Evolutionary conservation across 1,284 basidiomycete species (phyloP).

Genomic region (Peniophora sp.): DNA sequence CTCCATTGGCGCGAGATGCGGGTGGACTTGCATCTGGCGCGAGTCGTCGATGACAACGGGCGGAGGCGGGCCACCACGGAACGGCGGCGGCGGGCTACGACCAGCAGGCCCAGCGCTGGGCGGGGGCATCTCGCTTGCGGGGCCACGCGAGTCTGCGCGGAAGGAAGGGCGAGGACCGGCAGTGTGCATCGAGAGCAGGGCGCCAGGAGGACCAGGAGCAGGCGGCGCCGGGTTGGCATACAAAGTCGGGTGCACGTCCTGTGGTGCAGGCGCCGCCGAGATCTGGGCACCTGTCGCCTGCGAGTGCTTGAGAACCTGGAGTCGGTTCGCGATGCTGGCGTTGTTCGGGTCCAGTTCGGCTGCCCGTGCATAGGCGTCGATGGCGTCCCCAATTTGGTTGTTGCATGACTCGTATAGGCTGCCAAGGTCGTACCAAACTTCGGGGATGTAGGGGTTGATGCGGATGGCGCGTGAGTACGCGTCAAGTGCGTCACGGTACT

Average conservation of each 20-base stretch:
- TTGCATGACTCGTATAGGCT: conserved; percentile 98
- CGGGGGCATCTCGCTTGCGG: conserved; percentile 51
- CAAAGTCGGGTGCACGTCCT: conserved; percentile 92
- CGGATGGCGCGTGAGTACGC: conserved; percentile 98
- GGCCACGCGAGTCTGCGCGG: conserved; percentile 57
- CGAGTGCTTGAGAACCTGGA: conserved; percentile 73
- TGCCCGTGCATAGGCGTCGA: conserved; percentile 94
- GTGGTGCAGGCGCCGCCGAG: conserved; percentile 80
- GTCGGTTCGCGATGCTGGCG: conserved; percentile 67
- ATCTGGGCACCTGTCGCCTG: conserved; percentile 75
- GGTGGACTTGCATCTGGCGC: conserved; percentile 55
- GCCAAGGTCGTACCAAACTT: conserved; percentile 99
- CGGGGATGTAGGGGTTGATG: conserved; percentile 98
- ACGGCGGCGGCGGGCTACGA: conserved; percentile 56
- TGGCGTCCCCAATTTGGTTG: conserved; percentile 97
- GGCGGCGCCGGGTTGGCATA: conserved; percentile 74
- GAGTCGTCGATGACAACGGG: conserved; percentile 68
- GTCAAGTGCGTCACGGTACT: conserved; percentile 96
- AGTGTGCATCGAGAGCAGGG: conserved; percentile 52
- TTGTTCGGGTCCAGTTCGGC: conserved; percentile 85
- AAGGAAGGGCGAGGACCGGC: conserved; percentile 46
- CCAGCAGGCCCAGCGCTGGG: conserved; percentile 40
- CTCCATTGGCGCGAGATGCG: conserved; percentile 79
- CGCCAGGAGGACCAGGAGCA: conserved; percentile 47
- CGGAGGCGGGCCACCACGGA: conserved; percentile 71